Base-by-base conservation (phyloP, 2,329 filamentous ascomycete species). In the Fusarium nygamai region DNA sequence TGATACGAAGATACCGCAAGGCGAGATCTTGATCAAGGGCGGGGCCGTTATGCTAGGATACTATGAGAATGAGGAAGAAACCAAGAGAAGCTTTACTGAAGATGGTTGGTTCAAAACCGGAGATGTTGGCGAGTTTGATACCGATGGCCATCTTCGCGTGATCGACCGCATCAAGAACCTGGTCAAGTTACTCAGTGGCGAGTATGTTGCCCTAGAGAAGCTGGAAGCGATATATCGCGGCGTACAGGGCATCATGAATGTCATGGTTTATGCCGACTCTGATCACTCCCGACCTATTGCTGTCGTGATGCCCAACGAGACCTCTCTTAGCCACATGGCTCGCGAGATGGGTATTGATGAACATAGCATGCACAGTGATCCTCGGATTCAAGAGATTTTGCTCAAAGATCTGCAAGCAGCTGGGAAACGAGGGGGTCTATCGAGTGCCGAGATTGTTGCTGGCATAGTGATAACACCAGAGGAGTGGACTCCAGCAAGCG, bases 101-200 rank as follows among this genome's bases (percentile, higher is more conserved):
- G 96, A 98, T 78, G 94, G 94, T 36, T 98, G 96, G 96, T 98
- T 98, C 88, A 95, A 93, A 88, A 97, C 94, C 14, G 96, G 96
- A 68, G 96, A 98, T 79, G 95, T 98, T 81, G 96, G 96, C 77
- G 94, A 98, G 82, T 96, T 95, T 78, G 92, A 96, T 82, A 80
- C 85, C 43, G 88, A 92, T 71, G 96, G 96, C 43, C 93, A 97
- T 81, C 83, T 98, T 71, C 90, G 88, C 76, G 92, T 98, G 81
- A 95, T 98, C 79, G 96, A 98, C 83, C 94, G 96, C 73, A 94
- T 97, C 90, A 98, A 98, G 91, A 98, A 98, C 84, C 87, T 98
- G 60, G 93, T 98, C 83, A 98, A 98, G 90, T 94, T 96, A 65
- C 89, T 94, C 71, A 94, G 95, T 67, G 96, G 96, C 75, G 96